These are phyloP conservation scores for Chlamydomonas incerta DNA, from an alignment of 139 green algal species.

Conservation along the genomic window DNA sequence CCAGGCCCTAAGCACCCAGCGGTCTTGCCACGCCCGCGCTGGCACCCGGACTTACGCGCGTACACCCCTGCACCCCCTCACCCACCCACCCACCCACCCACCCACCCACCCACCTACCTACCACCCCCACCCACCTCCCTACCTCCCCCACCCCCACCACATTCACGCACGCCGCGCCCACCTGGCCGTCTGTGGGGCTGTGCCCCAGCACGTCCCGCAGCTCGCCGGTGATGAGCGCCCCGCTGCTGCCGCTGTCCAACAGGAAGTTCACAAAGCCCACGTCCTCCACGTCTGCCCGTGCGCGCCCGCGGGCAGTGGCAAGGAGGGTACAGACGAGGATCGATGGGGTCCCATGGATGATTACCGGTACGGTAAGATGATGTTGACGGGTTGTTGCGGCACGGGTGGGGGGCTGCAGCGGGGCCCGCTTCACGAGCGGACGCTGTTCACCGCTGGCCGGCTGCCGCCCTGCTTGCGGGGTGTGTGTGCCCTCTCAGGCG, in stretches of 20 bases:
- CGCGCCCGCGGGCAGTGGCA: too few relatives aligned
- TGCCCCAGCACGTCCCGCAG: conserved; percentile 41
- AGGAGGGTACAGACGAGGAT: too few relatives aligned
- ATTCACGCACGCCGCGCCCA: background rate
- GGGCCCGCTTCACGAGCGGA: too few relatives aligned
- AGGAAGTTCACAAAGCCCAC: conserved; percentile 47
- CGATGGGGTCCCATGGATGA: too few relatives aligned
- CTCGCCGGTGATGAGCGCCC: conserved; percentile 41
- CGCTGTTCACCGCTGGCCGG: too few relatives aligned
- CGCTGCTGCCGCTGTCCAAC: conserved; percentile 44
- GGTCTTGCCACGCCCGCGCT: too few relatives aligned
- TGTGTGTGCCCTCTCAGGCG: too few relatives aligned
- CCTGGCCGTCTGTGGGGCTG: conserved; percentile 36
- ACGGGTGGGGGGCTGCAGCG: too few relatives aligned
- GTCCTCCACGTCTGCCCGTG: conserved; percentile 41
- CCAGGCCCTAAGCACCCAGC: too few relatives aligned
- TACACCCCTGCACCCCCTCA: background rate
- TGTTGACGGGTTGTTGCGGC: too few relatives aligned
- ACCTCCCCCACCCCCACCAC: background rate
- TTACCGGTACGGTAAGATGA: too few relatives aligned
- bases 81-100: background rate
- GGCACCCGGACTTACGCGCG: background rate
- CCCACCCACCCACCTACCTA: background rate
- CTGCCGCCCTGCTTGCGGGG: too few relatives aligned
- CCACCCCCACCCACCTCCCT: background rate